Evolutionary conservation across 805 yeast species (phyloP), one percentile per base, ranked within the genome.

Genomic region (Isabelozyma pseudorhagii): DNA sequence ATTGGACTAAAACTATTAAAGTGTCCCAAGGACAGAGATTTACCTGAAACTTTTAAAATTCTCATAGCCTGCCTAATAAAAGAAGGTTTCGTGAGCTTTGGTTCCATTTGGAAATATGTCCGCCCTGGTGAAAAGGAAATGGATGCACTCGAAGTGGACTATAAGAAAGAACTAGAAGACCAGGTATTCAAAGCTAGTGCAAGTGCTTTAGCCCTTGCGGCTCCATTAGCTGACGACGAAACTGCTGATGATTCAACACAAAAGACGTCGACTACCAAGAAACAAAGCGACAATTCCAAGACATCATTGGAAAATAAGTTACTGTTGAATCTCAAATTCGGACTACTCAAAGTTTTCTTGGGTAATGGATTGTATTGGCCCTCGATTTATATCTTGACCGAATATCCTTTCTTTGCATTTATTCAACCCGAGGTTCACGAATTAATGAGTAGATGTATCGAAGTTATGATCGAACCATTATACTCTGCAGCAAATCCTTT

Each of bases 201-300:
- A 0, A 88, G 86, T 53, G 96, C 96, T 0, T 69, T 92, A 45
- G 94, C 97, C 0, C 63, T 91, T 56, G 97, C 97, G 5, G 94
- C 94, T 8, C 96, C 97, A 0, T 71, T 92, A 38, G 74, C 77
- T 3, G 83, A 81, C 38, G 93, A 86, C 36, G 88, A 81, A 15
- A 87, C 81, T 21, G 82, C 75, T 7, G 72, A 68, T n/a, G 67
- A 59, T n/a, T 31, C 61, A 4, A 14, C 34, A 18, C 39, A 55
- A 17, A 46, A 54, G 18, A 38, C 54, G 17, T 58, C 53, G 5
- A 54, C 53, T 28, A 48, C 54, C 6, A 50, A 49, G 29, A 27
- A 44, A 31, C 43, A 54, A 34, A 38, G 10, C 14, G 46, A 46
- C 7, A 42, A 46, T 25, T 10, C 54, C 8, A 50, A 52, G 25